These are phyloP conservation scores for Ogataea methanolica DNA, from an alignment of 805 yeast species.

Conservation along the genomic window DNA sequence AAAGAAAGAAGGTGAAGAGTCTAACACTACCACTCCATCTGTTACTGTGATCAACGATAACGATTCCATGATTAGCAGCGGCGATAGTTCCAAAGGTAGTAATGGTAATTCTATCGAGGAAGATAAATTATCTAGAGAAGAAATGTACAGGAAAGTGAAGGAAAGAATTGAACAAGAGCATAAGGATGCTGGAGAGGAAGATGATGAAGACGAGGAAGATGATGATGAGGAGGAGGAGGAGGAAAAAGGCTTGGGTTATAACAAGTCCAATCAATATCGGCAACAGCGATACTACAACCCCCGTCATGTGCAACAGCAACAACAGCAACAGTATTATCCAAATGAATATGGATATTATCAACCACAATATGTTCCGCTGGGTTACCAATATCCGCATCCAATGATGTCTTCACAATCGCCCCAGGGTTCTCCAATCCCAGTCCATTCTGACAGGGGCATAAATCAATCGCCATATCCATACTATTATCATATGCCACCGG, in stretches of 20 bases:
- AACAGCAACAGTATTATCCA: not conserved
- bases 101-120: conserved; percentile 22
- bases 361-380: conserved; percentile 1
- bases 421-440: conserved; percentile 1
- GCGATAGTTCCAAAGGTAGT: conserved; percentile 2
- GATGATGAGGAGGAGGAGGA: conserved; percentile 14
- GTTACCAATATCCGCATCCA: conserved; percentile 4
- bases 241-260: not conserved
- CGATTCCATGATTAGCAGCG: not conserved
- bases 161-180: conserved; percentile 31
- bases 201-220: conserved; percentile 22
- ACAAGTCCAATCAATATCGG: not conserved
- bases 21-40: conserved; percentile 2
- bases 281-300: not conserved
- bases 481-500: conserved; percentile 7
- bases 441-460: not conserved
- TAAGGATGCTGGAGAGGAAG: conserved; percentile 20
- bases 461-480: conserved; percentile 6
- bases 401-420: conserved; percentile 4
- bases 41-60: conserved; percentile 3
- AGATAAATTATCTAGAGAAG: conserved; percentile 38
- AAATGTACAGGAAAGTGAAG: conserved; percentile 36
- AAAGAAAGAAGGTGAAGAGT: not conserved
- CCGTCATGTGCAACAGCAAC: not conserved
- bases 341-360: not conserved